Evolutionary conservation across 2,329 filamentous ascomycete genomes (phyloP).

Genomic region (Sclerotinia spermophila): DNA sequence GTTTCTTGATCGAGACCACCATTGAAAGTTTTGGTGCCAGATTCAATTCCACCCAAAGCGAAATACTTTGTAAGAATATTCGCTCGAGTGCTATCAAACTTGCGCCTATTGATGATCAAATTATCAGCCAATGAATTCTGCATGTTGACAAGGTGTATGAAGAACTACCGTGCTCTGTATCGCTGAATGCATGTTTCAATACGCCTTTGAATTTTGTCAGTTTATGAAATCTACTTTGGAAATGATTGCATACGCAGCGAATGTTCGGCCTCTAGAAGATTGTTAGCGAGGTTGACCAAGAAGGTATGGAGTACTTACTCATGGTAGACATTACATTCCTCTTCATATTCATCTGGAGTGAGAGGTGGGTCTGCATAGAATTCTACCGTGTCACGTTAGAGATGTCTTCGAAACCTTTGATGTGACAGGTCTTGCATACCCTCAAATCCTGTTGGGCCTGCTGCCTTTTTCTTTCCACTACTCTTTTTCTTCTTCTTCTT

Average conservation of each 20-base stretch:
- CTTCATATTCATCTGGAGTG: conserved; percentile 61
- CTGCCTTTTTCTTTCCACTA: conserved; percentile 35
- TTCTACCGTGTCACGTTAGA: conserved; percentile 43
- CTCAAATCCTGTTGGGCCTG: conserved; percentile 64
- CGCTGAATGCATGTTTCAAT: conserved; percentile 83
- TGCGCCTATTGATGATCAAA: conserved; percentile 51
- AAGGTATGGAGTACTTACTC: conserved; percentile 43
- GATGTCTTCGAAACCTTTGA: background rate
- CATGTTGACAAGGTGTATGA: background rate
- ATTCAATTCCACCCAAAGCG: conserved; percentile 74
- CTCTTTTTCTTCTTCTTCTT: conserved; percentile 46
- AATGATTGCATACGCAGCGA: conserved; percentile 50
- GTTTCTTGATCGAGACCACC: conserved; percentile 57
- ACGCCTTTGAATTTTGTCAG: conserved; percentile 46
- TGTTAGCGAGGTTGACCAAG: conserved; percentile 28
- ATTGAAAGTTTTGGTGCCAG: conserved; percentile 57
- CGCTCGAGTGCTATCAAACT: conserved; percentile 60
- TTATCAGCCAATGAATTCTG: background rate
- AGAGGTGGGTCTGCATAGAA: conserved; percentile 77
- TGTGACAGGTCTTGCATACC: conserved; percentile 39
- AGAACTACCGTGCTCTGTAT: conserved; percentile 53
- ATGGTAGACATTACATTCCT: conserved; percentile 68
- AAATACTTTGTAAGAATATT: conserved; percentile 77
- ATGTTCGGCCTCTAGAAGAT: conserved; percentile 45
- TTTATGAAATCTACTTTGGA: conserved; percentile 2